phyloP scores from a whole-genome alignment of 768 basidiomycete genomes.

The Lactarius sp. region DNA sequence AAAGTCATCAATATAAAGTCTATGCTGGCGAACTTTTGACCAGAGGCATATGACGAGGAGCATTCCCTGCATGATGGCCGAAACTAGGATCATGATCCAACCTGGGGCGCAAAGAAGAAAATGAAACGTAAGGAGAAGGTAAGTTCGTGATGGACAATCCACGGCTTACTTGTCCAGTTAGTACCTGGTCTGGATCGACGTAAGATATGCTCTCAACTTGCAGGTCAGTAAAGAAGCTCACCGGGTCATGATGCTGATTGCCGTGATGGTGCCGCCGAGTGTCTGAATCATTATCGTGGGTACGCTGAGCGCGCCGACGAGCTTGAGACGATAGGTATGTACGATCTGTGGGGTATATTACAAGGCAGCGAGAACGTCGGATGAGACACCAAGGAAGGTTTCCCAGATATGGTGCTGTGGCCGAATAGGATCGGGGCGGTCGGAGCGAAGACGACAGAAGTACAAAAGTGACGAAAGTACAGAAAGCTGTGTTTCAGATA shows the following conservation, averaged over 20 bases:
- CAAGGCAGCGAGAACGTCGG: conserved; percentile 68
- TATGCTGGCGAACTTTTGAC: conserved; percentile 77
- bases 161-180: too few relatives aligned
- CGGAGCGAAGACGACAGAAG: conserved; percentile 46
- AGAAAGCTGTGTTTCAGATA: conserved; percentile 39
- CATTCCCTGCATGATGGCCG: conserved; percentile 78
- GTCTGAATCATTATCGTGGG: conserved; percentile 96
- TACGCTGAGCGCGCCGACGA: conserved; percentile 91
- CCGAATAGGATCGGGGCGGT: conserved; percentile 36
- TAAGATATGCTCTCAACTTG: too few relatives aligned
- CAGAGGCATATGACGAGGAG: conserved; percentile 80
- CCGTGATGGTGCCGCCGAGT: conserved; percentile 86
- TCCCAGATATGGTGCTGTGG: conserved; percentile 59
- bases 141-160: conserved; percentile 1
- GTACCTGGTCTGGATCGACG: too few relatives aligned
- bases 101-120: conserved; percentile 37
- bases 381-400: conserved; percentile 79
- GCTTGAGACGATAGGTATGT: conserved; percentile 68
- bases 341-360: conserved; percentile 89
- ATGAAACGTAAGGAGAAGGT: not conserved
- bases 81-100: conserved; percentile 76
- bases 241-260: conserved; percentile 70
- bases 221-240: conserved; percentile 31
- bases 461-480: conserved; percentile 55
- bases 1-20: conserved; percentile 83